Evolutionary conservation across 306 rosid genomes (phyloP).

Genomic region (Prunus campanulata): DNA sequence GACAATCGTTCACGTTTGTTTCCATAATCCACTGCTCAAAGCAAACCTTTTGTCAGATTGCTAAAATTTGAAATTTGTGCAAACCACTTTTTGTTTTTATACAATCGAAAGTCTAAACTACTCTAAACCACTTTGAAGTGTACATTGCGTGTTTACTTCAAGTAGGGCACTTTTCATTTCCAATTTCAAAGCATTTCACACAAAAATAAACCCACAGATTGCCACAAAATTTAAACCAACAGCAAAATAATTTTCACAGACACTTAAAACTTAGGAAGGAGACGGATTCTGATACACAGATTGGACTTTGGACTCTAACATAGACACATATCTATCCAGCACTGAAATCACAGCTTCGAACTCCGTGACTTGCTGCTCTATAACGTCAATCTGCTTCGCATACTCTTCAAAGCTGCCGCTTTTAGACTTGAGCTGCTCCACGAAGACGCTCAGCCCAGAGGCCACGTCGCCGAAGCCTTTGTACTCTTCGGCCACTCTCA

Average conservation of each 20-base stretch:
- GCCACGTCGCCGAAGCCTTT: conserved; percentile 79
- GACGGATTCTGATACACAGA: conserved; percentile 38
- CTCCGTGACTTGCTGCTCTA: conserved; percentile 81
- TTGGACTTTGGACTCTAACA: conserved; percentile 67
- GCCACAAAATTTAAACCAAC: background rate
- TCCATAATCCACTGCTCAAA: background rate
- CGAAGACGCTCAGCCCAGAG: conserved; percentile 79
- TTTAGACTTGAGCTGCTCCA: conserved; percentile 81
- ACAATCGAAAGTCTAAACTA: too few species aligned
- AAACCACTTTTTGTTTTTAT: too few species aligned
- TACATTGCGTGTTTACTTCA: too few species aligned
- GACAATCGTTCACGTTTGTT: background rate
- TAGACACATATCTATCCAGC: conserved; percentile 68
- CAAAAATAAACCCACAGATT: background rate
- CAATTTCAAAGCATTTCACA: background rate
- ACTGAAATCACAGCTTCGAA: conserved; percentile 80
- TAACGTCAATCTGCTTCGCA: conserved; percentile 64
- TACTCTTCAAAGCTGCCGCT: conserved; percentile 70
- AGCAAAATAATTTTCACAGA: background rate
- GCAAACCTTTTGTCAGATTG: background rate
- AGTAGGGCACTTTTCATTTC: background rate
- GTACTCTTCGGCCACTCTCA: conserved; percentile 76
- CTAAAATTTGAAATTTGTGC: background rate
- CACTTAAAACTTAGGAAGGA: conserved; percentile 21
- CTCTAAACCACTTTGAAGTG: too few species aligned